Conservation (phyloP, 2,329 filamentous ascomycete species). For the Neonectria ditissima region DNA sequence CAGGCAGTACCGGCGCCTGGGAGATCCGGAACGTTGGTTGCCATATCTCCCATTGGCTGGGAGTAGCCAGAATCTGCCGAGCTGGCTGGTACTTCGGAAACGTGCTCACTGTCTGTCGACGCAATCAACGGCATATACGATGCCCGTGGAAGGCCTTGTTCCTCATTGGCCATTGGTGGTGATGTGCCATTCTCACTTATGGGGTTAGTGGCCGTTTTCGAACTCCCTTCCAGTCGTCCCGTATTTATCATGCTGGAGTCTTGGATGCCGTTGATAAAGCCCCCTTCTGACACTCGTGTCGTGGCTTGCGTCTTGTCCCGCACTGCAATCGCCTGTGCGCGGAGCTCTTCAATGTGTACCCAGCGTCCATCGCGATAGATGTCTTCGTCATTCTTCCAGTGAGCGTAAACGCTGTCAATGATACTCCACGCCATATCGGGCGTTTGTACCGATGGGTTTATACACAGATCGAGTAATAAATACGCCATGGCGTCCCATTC, state of each 20-base stretch:
- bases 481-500: conserved; percentile 21
- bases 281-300: background rate
- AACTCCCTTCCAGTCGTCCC: background rate
- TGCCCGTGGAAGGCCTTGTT: background rate
- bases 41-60: background rate
- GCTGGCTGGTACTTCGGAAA: background rate
- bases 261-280: background rate
- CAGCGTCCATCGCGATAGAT: no score
- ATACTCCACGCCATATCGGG: background rate
- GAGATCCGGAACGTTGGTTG: background rate
- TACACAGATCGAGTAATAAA: conserved; percentile 5
- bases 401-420: no score
- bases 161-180: background rate
- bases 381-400: no score
- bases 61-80: background rate
- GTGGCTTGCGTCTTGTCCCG: background rate
- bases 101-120: background rate
- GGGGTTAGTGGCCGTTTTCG: background rate
- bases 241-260: background rate
- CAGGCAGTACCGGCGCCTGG: background rate
- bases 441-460: no score
- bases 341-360: no score
- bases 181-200: background rate
- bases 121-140: no score
- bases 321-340: background rate